A percentile compares a stretch with the other conserved stretches of the same genome.
Conservation (phyloP, 805 yeast genomes). For the Yueomyces sinensis region DNA sequence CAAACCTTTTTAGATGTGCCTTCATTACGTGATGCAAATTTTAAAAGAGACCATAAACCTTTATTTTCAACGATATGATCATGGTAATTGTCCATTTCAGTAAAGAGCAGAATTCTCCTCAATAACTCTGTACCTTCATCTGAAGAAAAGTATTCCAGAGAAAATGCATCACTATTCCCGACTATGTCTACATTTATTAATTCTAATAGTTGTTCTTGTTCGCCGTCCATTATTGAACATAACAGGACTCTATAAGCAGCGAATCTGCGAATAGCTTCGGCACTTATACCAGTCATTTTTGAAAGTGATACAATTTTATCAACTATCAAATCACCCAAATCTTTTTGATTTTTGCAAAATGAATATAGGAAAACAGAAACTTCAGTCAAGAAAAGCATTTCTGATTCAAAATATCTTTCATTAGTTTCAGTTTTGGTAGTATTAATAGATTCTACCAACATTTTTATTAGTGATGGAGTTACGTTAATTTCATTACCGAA, state of each 20-base stretch:
- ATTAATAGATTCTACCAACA: conserved; percentile 26
- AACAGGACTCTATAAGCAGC: conserved; percentile 25
- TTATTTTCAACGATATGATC: conserved; percentile 33
- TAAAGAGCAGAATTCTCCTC: conserved; percentile 26
- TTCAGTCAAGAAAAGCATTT: conserved; percentile 35
- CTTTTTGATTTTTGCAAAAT: conserved; percentile 19
- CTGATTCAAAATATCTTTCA: conserved; percentile 30
- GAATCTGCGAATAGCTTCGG: conserved; percentile 13
- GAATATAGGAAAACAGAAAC: conserved; percentile 17
- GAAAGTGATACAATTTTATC: conserved; percentile 6
- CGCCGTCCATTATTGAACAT: conserved; percentile 10
- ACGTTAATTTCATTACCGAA: conserved; percentile 29
- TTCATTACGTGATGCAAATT: conserved; percentile 27
- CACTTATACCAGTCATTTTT: conserved; percentile 4
- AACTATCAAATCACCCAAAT: conserved; percentile 9
- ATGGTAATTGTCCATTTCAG: conserved; percentile 8
- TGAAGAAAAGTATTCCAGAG: conserved; percentile 20
- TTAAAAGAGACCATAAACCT: conserved; percentile 38
- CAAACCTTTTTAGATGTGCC: neutral
- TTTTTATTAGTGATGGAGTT: conserved; percentile 18
- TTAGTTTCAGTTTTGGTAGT: conserved; percentile 15
- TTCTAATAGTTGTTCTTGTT: conserved; percentile 5
- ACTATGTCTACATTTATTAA: conserved; percentile 14
- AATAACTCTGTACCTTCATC: conserved; percentile 34
- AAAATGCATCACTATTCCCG: conserved; percentile 16